Base-by-base conservation (phyloP, 108 stramenopile genomes). In the Cyclotella choctawhatcheeana region DNA sequence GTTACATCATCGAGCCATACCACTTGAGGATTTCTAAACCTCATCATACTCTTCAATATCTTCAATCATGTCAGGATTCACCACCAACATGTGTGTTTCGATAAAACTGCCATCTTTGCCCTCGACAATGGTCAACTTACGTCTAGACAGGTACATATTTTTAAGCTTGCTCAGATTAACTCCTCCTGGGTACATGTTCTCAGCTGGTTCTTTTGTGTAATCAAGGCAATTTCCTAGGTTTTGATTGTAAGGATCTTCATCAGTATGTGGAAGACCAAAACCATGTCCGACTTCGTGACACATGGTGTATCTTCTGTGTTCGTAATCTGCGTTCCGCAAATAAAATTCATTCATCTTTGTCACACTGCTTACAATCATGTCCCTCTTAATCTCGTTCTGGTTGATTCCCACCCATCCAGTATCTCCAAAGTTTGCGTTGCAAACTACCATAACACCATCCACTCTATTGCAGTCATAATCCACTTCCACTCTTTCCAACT, bases 291-390 rank as follows among this genome's bases (percentile, higher is more conserved):
- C 34, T 25, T 74, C 73, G 44, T 74, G 73, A 44, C 73, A 74
- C 73, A 74, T 74, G 27, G 73, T 74, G 48, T 74, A 69, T 25
- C 67, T 69, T 55, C 67, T 26, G 48, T 89, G 85, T 29, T 65
- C 77, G 32, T 64, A 67, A 8, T 81, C 65, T 20, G 89, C 84
- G 61, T 84, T 85, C 21, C 54, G 54, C 35, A 93, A 69, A 69
- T 93, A 90, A 63, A 77, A 86, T 45, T 90, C 89, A 62, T 93
- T 93, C 92, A 93, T 90, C 53, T 88, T 87, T 18, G 89, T 86
- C 5, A 89, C 83, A 52, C 81, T 82, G 27, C 80, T 74, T 24
- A 76, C 34, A 43, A 93, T 90, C 0, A 58, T 47, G 5, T 32
- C 64, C 10, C 33, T 21, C 13, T 40, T 10, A 31, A 78, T 74